Conservation (phyloP, 768 basidiomycete genomes). For the Mycena latifolia region DNA sequence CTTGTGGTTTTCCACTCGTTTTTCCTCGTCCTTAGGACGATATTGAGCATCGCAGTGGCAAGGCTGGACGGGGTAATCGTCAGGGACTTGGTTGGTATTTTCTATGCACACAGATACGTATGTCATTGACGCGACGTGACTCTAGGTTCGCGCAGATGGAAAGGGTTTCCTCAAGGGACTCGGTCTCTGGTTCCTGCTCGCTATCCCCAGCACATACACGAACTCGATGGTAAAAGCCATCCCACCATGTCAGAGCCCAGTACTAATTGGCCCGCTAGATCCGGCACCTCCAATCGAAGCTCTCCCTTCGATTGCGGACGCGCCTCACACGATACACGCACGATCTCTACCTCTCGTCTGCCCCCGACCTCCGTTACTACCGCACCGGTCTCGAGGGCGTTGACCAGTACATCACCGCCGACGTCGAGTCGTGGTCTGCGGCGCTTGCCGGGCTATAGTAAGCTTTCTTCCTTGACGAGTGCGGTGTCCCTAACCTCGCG, state of each 20-base stretch:
- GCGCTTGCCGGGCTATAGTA: constrained; percentile 90
- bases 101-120: too few species aligned
- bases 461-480: constrained; percentile 45
- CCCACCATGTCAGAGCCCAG: neutral
- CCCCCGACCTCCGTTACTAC: constrained; percentile 81
- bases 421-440: constrained; percentile 91
- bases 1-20: constrained; percentile 83
- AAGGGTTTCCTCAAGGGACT: constrained; percentile 87
- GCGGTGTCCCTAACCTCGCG: neutral
- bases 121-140: neutral
- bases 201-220: constrained; percentile 94
- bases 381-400: constrained; percentile 75
- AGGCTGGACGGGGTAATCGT: constrained; percentile 92
- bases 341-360: constrained; percentile 89
- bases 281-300: constrained; percentile 87
- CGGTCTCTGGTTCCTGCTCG: constrained; percentile 89
- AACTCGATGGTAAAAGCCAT: constrained; percentile 83
- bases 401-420: constrained; percentile 94
- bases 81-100: constrained; percentile 74
- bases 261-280: constrained; percentile 64
- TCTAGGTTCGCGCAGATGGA: constrained; percentile 83
- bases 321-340: constrained; percentile 92
- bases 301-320: constrained; percentile 86
- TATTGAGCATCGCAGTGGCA: constrained; percentile 76
- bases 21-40: constrained; percentile 88